Percentiles rank a stretch among this genome's conserved stretches.
Conservation (phyloP, 2,329 filamentous ascomycete genomes). For the Periconia macrospinosa region DNA sequence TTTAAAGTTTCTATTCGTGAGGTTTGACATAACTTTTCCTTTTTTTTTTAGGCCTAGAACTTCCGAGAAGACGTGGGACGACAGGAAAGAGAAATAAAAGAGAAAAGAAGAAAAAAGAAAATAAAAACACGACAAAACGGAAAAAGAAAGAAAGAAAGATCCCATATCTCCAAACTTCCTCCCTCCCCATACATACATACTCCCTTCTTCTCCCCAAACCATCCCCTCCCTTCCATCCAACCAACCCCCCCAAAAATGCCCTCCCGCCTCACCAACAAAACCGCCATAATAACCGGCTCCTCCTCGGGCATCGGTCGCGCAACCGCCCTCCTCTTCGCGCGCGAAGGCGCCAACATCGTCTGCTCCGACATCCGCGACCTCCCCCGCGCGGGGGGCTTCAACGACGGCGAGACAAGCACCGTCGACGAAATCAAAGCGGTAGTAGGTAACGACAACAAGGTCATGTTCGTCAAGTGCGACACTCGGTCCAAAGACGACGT, state of each 20-base stretch:
- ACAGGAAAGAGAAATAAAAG: no score
- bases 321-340: constrained; percentile 32
- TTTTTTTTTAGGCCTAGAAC: no score
- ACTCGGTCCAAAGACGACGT: constrained; percentile 49
- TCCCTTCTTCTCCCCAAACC: no score
- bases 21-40: no score
- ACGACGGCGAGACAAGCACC: constrained; percentile 17
- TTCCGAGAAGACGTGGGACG: no score
- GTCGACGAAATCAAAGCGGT: constrained; percentile 32
- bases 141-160: no score
- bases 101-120: no score
- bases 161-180: no score
- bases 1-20: no score
- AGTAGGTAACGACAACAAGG: constrained; percentile 25
- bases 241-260: constrained; percentile 17
- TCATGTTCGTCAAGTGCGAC: constrained; percentile 45
- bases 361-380: constrained; percentile 33
- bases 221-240: no score
- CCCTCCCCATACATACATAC: no score
- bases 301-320: constrained; percentile 40
- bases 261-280: constrained; percentile 28
- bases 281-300: constrained; percentile 39
- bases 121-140: no score
- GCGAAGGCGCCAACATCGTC: constrained; percentile 35
- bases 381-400: constrained; percentile 12